Base-by-base conservation (phyloP, 306 rosid genomes). In the Cyamopsis tetragonoloba region DNA sequence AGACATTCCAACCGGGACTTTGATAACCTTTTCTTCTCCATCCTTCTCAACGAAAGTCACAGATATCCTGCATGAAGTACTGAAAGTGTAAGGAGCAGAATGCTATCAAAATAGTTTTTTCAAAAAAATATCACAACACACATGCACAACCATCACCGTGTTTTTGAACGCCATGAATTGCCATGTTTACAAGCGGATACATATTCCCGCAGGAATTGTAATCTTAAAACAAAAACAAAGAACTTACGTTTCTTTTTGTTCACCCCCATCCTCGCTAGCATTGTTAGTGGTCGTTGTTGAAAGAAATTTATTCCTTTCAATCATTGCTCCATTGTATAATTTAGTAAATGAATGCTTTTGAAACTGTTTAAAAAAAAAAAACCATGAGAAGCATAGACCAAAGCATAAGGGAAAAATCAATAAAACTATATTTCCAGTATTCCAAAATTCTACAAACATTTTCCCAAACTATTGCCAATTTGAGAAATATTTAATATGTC, bases 1-100 rank as follows among this genome's bases (percentile, higher is more conserved):
- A 37, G 97, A 84, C 98, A 86, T 93, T 61, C 98, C 98, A 59
- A 80, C 54, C 0, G 98, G 98, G 73, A 93, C 97, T 78, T 79
- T 75, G 68, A 93, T 77, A 31, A 74, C 81, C 34, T 80, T 39
- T 37, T 93, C 97, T 65, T 88, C 96, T 12, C 96, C 96, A 77
- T 93, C 97, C 80, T 86, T 89, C 32, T 86, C 93, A 11, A 93
- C 76, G 77, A 93, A 93, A 71, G 90, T 88, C 47, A 93, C 98
- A 51, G 95, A 83, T 88, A 93, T 93, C 86, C 98, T 93, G 91
- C 76, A 82, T 18, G 66, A 56, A 34, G 51, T 49, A 19, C 69
- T 48, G 62, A 19, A 27, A 46, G 51, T 28, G 42, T 73, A 51
- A 78, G 76, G 69, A 66, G 75, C 20, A 46, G 19, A 64, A 44